Evolutionary conservation across 495 filamentous ascomycete species (phyloP).

Genomic region (Penicilliopsis zonata): DNA sequence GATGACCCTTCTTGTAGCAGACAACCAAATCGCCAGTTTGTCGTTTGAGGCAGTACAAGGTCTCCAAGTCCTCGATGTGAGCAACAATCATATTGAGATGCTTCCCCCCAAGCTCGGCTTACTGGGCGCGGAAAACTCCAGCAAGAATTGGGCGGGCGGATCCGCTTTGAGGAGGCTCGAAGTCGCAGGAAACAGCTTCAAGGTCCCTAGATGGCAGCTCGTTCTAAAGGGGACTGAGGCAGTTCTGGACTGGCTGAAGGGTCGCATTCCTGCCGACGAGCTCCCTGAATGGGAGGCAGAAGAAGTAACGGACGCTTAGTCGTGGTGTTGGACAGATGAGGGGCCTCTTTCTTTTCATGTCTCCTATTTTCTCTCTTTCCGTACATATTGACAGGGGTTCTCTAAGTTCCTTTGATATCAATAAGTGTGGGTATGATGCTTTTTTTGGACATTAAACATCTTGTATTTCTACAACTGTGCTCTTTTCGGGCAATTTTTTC

Average conservation of each 20-base stretch:
- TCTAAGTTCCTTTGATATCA: no score
- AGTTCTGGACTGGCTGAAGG: slow-evolving; percentile 71
- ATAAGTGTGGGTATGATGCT: no score
- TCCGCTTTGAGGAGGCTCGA: slow-evolving; percentile 40
- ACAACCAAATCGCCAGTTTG: slow-evolving; percentile 64
- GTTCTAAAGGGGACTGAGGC: slow-evolving; percentile 82
- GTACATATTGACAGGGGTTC: no score
- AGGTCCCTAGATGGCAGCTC: slow-evolving; percentile 77
- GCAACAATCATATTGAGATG: slow-evolving; percentile 67
- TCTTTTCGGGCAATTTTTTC: no score
- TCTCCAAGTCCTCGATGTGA: slow-evolving; percentile 61
- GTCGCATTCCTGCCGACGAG: slow-evolving; percentile 60
- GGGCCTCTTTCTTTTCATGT: background rate
- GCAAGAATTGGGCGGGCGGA: slow-evolving; percentile 22
- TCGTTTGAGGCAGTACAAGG: slow-evolving; percentile 64
- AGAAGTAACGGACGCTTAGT: slow-evolving; percentile 1
- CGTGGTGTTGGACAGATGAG: background rate
- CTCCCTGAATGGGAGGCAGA: slow-evolving; percentile 24
- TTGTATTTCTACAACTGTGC: no score
- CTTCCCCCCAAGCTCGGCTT: slow-evolving; percentile 72
- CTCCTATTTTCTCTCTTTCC: no score
- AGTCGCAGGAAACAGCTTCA: slow-evolving; percentile 69
- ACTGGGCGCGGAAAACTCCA: slow-evolving; percentile 39
- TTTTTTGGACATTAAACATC: no score
- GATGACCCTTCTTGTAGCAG: slow-evolving; percentile 51